Evolutionary conservation across 768 basidiomycete species (phyloP).

Genomic region (Amanita thiersii): DNA sequence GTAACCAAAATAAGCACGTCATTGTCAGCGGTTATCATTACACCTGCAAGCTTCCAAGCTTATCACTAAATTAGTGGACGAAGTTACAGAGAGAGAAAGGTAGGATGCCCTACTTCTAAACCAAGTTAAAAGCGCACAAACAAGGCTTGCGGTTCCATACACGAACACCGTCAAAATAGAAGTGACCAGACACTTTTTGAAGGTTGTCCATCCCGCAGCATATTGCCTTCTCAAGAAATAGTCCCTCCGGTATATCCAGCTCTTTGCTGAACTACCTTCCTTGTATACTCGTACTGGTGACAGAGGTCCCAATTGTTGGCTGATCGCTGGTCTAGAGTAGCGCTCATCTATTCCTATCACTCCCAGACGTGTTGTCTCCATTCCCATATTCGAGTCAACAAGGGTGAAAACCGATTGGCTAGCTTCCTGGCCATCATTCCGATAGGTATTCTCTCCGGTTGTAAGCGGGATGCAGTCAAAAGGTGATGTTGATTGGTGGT

Average conservation of each 20-base stretch:
- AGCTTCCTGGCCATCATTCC: too few species aligned
- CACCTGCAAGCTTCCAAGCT: slow-evolving; percentile 60
- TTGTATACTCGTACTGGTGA: too few species aligned
- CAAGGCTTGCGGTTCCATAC: slow-evolving; percentile 44
- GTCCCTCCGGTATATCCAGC: slow-evolving; percentile 5
- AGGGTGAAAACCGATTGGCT: too few species aligned
- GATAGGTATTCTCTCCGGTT: too few species aligned
- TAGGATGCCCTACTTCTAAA: slow-evolving; percentile 35
- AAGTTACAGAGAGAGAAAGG: not conserved
- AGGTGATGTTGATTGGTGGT: too few species aligned
- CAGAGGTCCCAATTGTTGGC: too few species aligned
- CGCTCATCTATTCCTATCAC: too few species aligned
- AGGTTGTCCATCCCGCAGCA: slow-evolving; percentile 46
- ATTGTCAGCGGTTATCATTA: slow-evolving; percentile 52
- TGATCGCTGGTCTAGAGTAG: too few species aligned
- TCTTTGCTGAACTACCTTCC: too few species aligned
- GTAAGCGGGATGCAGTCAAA: too few species aligned
- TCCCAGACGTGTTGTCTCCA: too few species aligned
- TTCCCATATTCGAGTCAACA: too few species aligned
- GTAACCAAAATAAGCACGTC: slow-evolving; percentile 50
- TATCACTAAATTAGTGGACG: not conserved
- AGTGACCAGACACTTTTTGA: slow-evolving; percentile 53
- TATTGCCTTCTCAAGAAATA: slow-evolving; percentile 27
- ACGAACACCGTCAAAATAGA: slow-evolving; percentile 47
- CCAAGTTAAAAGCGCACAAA: slow-evolving; percentile 50